Percentiles rank a stretch among this genome's conserved stretches.
These are phyloP conservation scores for Ophiognomonia clavigignenti-juglandacearum DNA, from an alignment of 2,329 filamentous ascomycete genomes.

Conservation along the genomic window DNA sequence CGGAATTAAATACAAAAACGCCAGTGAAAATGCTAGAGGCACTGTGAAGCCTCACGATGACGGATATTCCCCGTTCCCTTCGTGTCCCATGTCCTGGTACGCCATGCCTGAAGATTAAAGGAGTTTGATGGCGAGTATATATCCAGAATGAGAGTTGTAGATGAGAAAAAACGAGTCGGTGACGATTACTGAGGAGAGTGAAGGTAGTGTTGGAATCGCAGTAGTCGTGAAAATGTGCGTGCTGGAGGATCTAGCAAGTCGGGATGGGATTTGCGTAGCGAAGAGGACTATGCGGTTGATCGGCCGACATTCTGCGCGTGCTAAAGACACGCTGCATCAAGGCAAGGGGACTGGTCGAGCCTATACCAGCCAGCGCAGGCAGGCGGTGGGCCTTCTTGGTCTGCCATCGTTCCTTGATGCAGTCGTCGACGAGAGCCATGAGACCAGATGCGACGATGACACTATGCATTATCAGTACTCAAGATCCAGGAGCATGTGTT, in stretches of 20 bases:
- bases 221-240: too few relatives aligned
- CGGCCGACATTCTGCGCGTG: constrained; percentile 22
- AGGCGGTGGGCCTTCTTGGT: constrained; percentile 38
- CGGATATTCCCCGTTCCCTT: too few relatives aligned
- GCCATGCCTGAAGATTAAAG: too few relatives aligned
- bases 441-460: constrained; percentile 88
- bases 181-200: not conserved
- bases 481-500: too few relatives aligned
- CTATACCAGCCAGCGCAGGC: constrained; percentile 30
- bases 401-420: constrained; percentile 75
- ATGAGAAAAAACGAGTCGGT: too few relatives aligned
- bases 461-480: too few relatives aligned
- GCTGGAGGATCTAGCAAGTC: constrained; percentile 19
- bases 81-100: too few relatives aligned
- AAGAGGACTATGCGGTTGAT: constrained; percentile 19
- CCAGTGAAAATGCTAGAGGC: constrained; percentile 1
- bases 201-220: not conserved
- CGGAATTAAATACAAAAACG: not conserved
- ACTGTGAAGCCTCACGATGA: constrained; percentile 3
- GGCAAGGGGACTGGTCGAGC: constrained; percentile 30
- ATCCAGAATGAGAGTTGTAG: too few relatives aligned
- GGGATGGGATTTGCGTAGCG: constrained; percentile 19
- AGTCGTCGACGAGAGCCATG: constrained; percentile 83
- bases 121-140: too few relatives aligned
- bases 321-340: constrained; percentile 31